Evolutionary conservation across 257 asterid genomes (phyloP).

Genomic region (Scutellaria barbata): DNA sequence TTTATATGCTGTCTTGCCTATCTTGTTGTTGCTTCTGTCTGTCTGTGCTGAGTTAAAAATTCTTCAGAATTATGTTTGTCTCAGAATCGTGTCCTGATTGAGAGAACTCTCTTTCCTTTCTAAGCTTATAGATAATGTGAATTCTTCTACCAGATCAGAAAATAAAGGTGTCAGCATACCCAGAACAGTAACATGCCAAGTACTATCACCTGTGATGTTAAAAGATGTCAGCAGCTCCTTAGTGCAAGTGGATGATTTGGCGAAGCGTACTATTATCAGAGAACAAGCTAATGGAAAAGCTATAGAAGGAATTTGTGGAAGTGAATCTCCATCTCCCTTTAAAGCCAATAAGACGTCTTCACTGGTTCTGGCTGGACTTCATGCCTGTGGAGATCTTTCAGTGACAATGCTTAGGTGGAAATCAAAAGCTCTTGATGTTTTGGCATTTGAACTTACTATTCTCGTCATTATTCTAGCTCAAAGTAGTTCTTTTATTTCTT

Average conservation of each 20-base stretch:
- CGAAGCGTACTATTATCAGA: slow-evolving; percentile 32
- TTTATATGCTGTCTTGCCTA: slow-evolving; percentile 4
- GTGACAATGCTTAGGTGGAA: slow-evolving; percentile 90
- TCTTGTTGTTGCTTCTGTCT: slow-evolving; percentile 12
- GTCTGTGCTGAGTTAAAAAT: neutral
- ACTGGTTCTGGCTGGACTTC: slow-evolving; percentile 89
- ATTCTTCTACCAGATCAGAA: slow-evolving; percentile 50
- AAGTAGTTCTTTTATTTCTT: neutral
- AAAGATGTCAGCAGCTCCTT: slow-evolving; percentile 58
- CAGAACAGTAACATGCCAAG: slow-evolving; percentile 79
- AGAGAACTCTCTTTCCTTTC: slow-evolving; percentile 22
- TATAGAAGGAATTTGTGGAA: slow-evolving; percentile 37
- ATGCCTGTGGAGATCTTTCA: slow-evolving; percentile 97
- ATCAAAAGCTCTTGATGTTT: slow-evolving; percentile 21
- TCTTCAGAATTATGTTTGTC: slow-evolving; percentile 21
- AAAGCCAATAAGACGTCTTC: slow-evolving; percentile 44
- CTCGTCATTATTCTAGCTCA: slow-evolving; percentile 12
- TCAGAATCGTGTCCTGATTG: slow-evolving; percentile 14
- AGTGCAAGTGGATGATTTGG: slow-evolving; percentile 41
- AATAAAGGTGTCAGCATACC: slow-evolving; percentile 53
- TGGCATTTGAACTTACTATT: slow-evolving; percentile 1
- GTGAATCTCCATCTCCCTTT: slow-evolving; percentile 35
- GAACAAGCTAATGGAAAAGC: slow-evolving; percentile 34
- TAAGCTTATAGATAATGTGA: slow-evolving; percentile 28
- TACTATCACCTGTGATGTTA: slow-evolving; percentile 66